A percentile compares a stretch with the other conserved stretches of the same genome.
Conservation (phyloP, 202 grass and related monocot species). For the Bolboschoenoplectus hybrid region DNA sequence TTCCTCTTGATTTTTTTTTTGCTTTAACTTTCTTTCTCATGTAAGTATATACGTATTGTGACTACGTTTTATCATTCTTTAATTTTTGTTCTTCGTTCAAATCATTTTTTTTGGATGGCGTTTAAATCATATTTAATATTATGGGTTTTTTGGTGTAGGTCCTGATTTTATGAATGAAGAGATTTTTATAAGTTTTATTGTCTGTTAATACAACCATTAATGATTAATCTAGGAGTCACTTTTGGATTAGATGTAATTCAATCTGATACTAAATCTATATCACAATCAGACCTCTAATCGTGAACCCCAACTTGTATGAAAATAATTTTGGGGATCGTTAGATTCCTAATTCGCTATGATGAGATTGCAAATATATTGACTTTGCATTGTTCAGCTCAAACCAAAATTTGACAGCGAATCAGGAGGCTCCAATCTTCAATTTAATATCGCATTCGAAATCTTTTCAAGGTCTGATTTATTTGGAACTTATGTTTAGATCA, state of each 20-base stretch:
- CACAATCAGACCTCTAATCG: conserved; percentile 22
- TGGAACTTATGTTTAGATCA: background rate
- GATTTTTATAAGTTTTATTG: conserved; percentile 4
- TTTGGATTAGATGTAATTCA: conserved; percentile 13
- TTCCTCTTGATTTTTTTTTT: background rate
- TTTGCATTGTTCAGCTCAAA: background rate
- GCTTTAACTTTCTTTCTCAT: background rate
- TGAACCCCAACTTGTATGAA: background rate
- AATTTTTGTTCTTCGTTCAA: background rate
- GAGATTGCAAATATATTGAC: background rate
- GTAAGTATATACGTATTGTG: background rate
- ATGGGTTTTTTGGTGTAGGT: background rate
- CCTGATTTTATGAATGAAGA: background rate
- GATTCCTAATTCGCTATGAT: background rate
- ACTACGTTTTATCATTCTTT: background rate
- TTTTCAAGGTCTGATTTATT: background rate
- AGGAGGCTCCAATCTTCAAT: background rate
- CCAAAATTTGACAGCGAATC: conserved; percentile 15
- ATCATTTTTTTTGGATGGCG: background rate
- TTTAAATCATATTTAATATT: background rate
- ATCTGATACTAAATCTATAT: conserved; percentile 18
- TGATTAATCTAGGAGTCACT: conserved; percentile 22
- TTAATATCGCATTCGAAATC: conserved; percentile 31
- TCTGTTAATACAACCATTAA: background rate
- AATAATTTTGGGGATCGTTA: background rate